Evolutionary conservation across 202 grass and related monocot species (phyloP), one percentile per base, ranked within the genome.

Genomic region (Panicum hallii): DNA sequence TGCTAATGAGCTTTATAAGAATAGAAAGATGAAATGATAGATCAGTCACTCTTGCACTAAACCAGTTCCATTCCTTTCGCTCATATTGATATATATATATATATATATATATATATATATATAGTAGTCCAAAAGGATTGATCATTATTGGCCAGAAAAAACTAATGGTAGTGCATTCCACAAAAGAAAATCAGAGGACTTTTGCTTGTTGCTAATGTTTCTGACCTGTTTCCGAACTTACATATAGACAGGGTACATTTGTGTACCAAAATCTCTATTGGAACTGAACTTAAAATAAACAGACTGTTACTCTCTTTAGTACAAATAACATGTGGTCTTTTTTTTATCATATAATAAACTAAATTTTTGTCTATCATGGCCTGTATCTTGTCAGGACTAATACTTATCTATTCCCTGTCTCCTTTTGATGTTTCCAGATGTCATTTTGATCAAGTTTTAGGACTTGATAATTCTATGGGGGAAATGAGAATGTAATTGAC

Each of bases 11-110:
- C 71, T 85, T 78, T 82, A 7, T 44, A 38, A 44, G 41, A 22
- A 62, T 42, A 23, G 7, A 71, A 78, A 70, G 54, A 64, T n/a
- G 9, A 49, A 78, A 65, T 63, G 43, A 57, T 40, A 81, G 38
- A 75, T 22, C 62, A 83, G 4, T 75, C 28, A 44, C 53, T 63
- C 32, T 78, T 56, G 87, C 69, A 56, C 48, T 82, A 57, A 90
- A 63, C 47, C 5, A 7, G 23, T 72, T 61, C 20, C 11, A 61
- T 60, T 71, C 36, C 15, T 47, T 11, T 72, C 41, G 22, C 38
- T 14, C n/a, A 15, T 72, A 49, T 8, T 10, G 66, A 79, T 32
- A 79, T 10, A 1, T 52, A 38, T 55, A 55, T 15, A 36, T 52
- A 38, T 55, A 55, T 15, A 36, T 52, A 38, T 55, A 55, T 15